These are phyloP conservation scores for Alternaria sp. DNA, from an alignment of 2,329 filamentous ascomycete genomes.

Conservation along the genomic window DNA sequence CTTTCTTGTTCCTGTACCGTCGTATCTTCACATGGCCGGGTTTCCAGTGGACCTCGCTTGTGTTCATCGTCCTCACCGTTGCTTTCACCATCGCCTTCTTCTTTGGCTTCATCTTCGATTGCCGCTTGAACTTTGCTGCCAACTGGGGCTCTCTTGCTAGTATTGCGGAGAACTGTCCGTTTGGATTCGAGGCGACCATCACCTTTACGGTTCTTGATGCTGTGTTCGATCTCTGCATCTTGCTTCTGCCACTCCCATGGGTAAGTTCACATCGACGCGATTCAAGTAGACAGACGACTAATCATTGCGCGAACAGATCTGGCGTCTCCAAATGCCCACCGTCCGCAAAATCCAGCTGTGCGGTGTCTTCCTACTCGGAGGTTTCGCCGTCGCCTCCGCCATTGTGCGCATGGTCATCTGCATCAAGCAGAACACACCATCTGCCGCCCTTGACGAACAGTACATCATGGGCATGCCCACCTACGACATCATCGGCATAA, in stretches of 20 bases:
- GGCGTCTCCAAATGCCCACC: constrained; percentile 7
- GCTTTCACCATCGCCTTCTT: constrained; percentile 8
- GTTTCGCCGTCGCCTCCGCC: constrained; percentile 6
- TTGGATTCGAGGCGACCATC: constrained; percentile 8
- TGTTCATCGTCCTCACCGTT: constrained; percentile 1
- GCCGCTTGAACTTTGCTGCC: constrained; percentile 7
- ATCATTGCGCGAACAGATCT: constrained; percentile 2
- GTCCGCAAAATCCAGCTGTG: constrained; percentile 8
- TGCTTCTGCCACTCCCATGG: constrained; percentile 9
- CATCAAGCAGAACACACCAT: constrained; percentile 11
- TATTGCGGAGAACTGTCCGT: constrained; percentile 7
- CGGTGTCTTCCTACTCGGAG: constrained; percentile 9
- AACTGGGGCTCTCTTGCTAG: constrained; percentile 10
- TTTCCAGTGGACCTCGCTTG: constrained; percentile 1
- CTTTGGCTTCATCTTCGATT: constrained; percentile 11
- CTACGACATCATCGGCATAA: constrained; percentile 11
- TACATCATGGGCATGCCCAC: constrained; percentile 13
- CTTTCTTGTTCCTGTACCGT: constrained; percentile 12
- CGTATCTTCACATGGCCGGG: constrained; percentile 6
- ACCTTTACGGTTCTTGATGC: constrained; percentile 5
- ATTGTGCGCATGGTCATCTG: constrained; percentile 12
- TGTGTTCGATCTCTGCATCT: constrained; percentile 8
- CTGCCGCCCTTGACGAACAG: constrained; percentile 1
- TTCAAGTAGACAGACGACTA: background rate
- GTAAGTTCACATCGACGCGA: background rate